Base-by-base conservation (phyloP, 2,329 filamentous ascomycete genomes). In the Talaromyces sp. region DNA sequence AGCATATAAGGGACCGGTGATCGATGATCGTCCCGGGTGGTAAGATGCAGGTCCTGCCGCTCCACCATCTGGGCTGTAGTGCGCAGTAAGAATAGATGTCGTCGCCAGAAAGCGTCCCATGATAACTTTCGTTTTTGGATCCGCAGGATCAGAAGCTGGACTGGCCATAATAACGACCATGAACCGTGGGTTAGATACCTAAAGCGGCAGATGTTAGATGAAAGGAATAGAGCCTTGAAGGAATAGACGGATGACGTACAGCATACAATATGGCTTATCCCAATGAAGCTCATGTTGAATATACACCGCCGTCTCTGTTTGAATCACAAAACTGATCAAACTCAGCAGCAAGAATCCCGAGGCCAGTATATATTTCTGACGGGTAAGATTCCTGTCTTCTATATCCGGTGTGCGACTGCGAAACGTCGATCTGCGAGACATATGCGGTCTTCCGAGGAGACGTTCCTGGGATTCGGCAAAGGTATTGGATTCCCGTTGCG, bases 251-350 rank as follows among this genome's bases (percentile, higher is more conserved):
- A 22, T 31, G 60, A 75, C 74, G 77, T 77, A 97, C 81, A 99
- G 84, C 94, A 99, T 99, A 80, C 91, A 96, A 78, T 97, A 99
- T n/a, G 94, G 90, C 78, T 99, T 99, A 77, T 95, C 85, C 94
- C 94, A 99, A 63, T 89, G 86, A 63, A 97, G 77, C 60, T 94
- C 86, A 71, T 93, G 87, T 77, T 97, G 93, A 61, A 99, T 94
- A 76, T 97, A 92, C 9, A 95, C 87, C 10, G 92, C 93, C 56
- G 96, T 91, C 79, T 97, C 93, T 3, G 94, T 97, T 81, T 99
- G 94, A 5, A 96, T 80, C 50, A 91, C 90, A 72, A 99, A 99
- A 69, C 89, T 88, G 60, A 96, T 77, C 68, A 99, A 80, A 69
- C 89, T 94, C 64, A 97, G 70, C 31, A 88, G 75, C 61, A 99